Evolutionary conservation across 306 rosid species (phyloP).

Genomic region (Castanea crenata): DNA sequence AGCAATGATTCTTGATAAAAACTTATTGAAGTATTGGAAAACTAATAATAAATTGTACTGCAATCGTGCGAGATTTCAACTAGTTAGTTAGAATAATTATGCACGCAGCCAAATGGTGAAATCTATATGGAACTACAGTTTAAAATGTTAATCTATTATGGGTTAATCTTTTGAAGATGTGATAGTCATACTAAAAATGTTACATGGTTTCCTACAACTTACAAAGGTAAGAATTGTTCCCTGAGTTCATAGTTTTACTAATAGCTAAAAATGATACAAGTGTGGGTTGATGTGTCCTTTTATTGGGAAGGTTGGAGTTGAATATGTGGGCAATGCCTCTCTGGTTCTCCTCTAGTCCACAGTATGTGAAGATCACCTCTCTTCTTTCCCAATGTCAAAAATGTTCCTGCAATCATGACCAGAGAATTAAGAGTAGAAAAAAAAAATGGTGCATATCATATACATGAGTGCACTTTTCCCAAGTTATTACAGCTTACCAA

Average conservation of each 20-base stretch:
- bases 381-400: slow-evolving; percentile 85
- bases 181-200: slow-evolving; percentile 24
- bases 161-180: not conserved
- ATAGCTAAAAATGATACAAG: slow-evolving; percentile 21
- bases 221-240: not conserved
- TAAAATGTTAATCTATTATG: not conserved
- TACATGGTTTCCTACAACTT: slow-evolving; percentile 39
- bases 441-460: not conserved
- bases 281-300: slow-evolving; percentile 29
- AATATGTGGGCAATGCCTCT: slow-evolving; percentile 76
- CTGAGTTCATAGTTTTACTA: slow-evolving; percentile 24
- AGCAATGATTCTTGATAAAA: too few relatives aligned
- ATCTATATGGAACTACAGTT: not conserved
- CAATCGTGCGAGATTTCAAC: too few relatives aligned
- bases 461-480: not conserved
- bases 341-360: slow-evolving; percentile 95
- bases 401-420: slow-evolving; percentile 60
- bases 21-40: too few relatives aligned
- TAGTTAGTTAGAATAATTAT: not conserved
- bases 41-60: too few relatives aligned
- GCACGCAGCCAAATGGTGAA: not conserved
- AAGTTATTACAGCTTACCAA: slow-evolving; percentile 51
- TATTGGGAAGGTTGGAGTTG: slow-evolving; percentile 50
- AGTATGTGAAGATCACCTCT: slow-evolving; percentile 86
- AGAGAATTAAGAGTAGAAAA: slow-evolving; percentile 7